Evolutionary conservation across 148 eudicot species (phyloP).

Genomic region (Tetragonia tetragonoides): DNA sequence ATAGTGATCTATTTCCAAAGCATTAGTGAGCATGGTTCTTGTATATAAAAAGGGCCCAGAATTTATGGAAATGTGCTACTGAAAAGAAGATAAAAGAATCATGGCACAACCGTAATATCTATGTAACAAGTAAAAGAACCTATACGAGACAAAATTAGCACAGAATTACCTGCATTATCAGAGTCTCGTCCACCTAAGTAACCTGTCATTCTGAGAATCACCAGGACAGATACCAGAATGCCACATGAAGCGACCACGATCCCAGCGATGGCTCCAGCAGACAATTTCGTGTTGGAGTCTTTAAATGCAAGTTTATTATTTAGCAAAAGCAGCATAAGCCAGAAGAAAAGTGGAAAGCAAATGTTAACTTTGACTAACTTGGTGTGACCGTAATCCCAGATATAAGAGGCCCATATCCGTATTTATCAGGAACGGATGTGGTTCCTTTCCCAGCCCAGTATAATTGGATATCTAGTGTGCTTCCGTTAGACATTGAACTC

Average conservation of each 20-base stretch:
- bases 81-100: too few species aligned
- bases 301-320: slow-evolving; percentile 18
- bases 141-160: not conserved
- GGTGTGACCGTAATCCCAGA: slow-evolving; percentile 81
- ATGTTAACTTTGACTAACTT: slow-evolving; percentile 43
- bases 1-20: not conserved
- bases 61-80: too few species aligned
- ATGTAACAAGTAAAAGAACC: too few species aligned
- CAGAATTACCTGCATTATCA: slow-evolving; percentile 34
- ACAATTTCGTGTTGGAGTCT: slow-evolving; percentile 59
- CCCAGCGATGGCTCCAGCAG: slow-evolving; percentile 65
- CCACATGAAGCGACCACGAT: slow-evolving; percentile 50
- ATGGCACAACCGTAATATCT: too few species aligned
- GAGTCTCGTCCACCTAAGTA: slow-evolving; percentile 42
- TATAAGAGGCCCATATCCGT: slow-evolving; percentile 79
- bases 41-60: not conserved
- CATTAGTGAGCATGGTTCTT: not conserved
- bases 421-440: slow-evolving; percentile 54
- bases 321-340: not conserved
- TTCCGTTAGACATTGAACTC: slow-evolving; percentile 44
- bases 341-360: not conserved
- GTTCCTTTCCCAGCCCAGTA: slow-evolving; percentile 90
- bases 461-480: slow-evolving; percentile 64
- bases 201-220: slow-evolving; percentile 44
- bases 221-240: slow-evolving; percentile 34